These are phyloP conservation scores for Schizonepeta tenuifolia DNA, from an alignment of 257 asterid genomes.

Conservation along the genomic window DNA sequence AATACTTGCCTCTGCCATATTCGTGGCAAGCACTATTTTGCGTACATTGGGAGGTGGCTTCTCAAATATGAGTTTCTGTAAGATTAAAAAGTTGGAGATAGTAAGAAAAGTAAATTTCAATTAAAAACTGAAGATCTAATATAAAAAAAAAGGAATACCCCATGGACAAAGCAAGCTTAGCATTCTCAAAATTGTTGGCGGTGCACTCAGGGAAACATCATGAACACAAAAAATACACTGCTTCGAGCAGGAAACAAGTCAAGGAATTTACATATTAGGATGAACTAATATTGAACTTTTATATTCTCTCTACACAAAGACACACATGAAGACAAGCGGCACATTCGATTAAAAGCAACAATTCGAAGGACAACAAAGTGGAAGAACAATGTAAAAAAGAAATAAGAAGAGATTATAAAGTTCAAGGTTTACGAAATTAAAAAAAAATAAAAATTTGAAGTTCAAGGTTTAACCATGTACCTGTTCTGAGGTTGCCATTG, in stretches of 20 bases:
- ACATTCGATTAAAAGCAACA: conserved; percentile 4
- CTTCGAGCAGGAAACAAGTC: conserved; percentile 3
- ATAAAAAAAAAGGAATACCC: conserved; percentile 21
- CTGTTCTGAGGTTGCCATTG: conserved; percentile 99
- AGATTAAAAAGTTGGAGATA: conserved; percentile 29
- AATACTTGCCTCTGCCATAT: conserved; percentile 99
- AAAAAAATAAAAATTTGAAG: conserved; percentile 2
- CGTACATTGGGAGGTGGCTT: conserved; percentile 91
- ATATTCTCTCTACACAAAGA: conserved; percentile 8
- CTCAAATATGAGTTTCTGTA: conserved; percentile 95
- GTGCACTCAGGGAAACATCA: conserved; percentile 14
- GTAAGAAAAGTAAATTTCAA: conserved; percentile 26
- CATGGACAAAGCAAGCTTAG: conserved; percentile 5
- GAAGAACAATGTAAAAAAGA: conserved; percentile 7
- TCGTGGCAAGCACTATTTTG: conserved; percentile 92
- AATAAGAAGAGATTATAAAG: conserved; percentile 8
- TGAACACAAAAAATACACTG: conserved; percentile 12
- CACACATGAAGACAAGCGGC: not conserved
- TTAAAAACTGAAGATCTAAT: conserved; percentile 18
- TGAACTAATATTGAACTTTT: not conserved
- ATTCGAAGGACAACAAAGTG: not conserved
- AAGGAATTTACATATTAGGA: conserved; percentile 14
- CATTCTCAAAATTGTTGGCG: conserved; percentile 20
- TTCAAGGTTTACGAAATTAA: conserved; percentile 3
- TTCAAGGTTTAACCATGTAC: conserved; percentile 37